Evolutionary conservation across 106 monocot species (phyloP).

Genomic region (Apostasia ramifera): DNA sequence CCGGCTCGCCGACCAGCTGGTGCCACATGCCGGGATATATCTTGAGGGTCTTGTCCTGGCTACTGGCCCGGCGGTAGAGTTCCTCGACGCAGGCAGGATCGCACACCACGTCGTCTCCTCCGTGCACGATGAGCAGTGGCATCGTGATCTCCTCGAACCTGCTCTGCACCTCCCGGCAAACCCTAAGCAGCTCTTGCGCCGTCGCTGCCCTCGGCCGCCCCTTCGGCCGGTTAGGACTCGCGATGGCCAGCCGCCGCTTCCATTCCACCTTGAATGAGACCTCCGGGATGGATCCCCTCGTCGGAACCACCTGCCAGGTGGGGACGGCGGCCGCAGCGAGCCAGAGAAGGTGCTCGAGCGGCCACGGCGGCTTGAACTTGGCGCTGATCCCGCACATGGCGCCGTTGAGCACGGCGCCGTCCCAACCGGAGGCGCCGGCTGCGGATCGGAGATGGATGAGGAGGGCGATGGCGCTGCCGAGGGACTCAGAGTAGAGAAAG

Average conservation of each 20-base stretch:
- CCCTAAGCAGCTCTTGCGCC: conserved; percentile 68
- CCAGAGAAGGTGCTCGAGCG: conserved; percentile 77
- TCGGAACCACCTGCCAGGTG: conserved; percentile 75
- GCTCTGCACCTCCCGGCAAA: conserved; percentile 70
- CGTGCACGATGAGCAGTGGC: conserved; percentile 81
- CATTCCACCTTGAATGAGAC: conserved; percentile 87
- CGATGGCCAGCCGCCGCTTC: conserved; percentile 77
- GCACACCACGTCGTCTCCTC: conserved; percentile 64
- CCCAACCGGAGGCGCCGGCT: conserved; percentile 16
- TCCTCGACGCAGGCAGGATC: conserved; percentile 79
- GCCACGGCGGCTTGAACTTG: conserved; percentile 89
- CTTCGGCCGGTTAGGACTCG: conserved; percentile 50
- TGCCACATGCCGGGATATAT: conserved; percentile 88
- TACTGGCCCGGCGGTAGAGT: conserved; percentile 51
- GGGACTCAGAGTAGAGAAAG: conserved; percentile 86
- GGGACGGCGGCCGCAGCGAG: conserved; percentile 43
- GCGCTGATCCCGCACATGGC: conserved; percentile 94
- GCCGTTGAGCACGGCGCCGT: conserved; percentile 76
- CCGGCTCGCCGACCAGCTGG: conserved; percentile 76
- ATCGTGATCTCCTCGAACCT: conserved; percentile 70
- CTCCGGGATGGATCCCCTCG: conserved; percentile 67
- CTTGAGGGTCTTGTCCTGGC: conserved; percentile 74
- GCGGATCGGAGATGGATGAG: conserved; percentile 45
- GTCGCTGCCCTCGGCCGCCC: conserved; percentile 67
- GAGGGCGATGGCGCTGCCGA: conserved; percentile 88